phyloP scores from a whole-genome alignment of 768 basidiomycete genomes.

The Boletus coccyginus region DNA sequence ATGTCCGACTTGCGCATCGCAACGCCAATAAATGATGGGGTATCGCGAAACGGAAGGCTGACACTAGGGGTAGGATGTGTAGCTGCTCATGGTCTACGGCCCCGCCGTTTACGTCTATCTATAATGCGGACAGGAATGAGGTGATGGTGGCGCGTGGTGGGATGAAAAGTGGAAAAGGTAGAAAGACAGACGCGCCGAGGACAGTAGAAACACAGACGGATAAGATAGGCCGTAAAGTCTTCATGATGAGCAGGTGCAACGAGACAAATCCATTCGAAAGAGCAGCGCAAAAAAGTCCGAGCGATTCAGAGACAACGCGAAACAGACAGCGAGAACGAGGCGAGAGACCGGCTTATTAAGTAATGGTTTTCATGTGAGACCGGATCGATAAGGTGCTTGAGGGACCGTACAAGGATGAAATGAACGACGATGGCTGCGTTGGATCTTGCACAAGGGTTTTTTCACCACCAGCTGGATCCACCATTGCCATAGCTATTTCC shows the following conservation, averaged over 20 bases:
- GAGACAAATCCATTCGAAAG: slow-evolving; percentile 57
- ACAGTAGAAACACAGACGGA: slow-evolving; percentile 40
- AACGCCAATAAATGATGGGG: slow-evolving; percentile 42
- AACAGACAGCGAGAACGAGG: slow-evolving; percentile 23
- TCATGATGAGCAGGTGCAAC: slow-evolving; percentile 50
- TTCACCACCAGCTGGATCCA: slow-evolving; percentile 49
- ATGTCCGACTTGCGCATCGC: slow-evolving; percentile 49
- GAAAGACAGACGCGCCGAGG: slow-evolving; percentile 29
- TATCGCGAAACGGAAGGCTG: slow-evolving; percentile 54
- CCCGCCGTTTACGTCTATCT: slow-evolving; percentile 44
- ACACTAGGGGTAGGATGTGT: slow-evolving; percentile 37
- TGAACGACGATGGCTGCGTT: slow-evolving; percentile 8
- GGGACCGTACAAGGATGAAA: slow-evolving; percentile 7
- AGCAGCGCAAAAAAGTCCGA: slow-evolving; percentile 57
- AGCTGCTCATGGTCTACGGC: slow-evolving; percentile 47
- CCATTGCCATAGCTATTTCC: slow-evolving; percentile 32
- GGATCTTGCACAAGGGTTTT: slow-evolving; percentile 16
- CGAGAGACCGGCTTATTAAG: slow-evolving; percentile 14
- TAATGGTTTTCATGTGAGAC: slow-evolving; percentile 25
- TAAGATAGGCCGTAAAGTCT: slow-evolving; percentile 42
- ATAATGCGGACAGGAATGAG: slow-evolving; percentile 32
- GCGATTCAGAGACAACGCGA: slow-evolving; percentile 33
- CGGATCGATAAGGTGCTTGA: slow-evolving; percentile 19
- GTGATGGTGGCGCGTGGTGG: slow-evolving; percentile 25
- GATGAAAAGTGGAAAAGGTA: slow-evolving; percentile 6